These are phyloP conservation scores for Candida namnaoensis DNA, from an alignment of 805 yeast species.

Conservation along the genomic window DNA sequence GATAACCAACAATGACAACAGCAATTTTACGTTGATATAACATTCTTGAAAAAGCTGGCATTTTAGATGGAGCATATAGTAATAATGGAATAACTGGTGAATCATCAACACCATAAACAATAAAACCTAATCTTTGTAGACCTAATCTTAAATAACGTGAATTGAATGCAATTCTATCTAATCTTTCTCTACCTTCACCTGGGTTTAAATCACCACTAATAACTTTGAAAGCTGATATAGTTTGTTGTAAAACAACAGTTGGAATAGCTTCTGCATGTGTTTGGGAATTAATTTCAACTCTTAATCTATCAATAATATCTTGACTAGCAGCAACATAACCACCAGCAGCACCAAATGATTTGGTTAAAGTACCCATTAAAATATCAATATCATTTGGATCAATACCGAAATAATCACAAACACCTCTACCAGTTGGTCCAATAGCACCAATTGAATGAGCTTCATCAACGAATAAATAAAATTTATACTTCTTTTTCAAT, in stretches of 20 bases:
- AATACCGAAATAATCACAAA: constrained; percentile 86
- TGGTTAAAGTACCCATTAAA: constrained; percentile 96
- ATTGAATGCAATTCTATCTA: constrained; percentile 91
- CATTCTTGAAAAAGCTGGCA: constrained; percentile 86
- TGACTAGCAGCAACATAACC: constrained; percentile 86
- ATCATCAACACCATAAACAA: constrained; percentile 91
- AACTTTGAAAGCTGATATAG: constrained; percentile 67
- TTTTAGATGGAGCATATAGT: constrained; percentile 83
- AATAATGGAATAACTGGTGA: constrained; percentile 92
- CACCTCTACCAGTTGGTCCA: constrained; percentile 91
- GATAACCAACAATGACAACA: constrained; percentile 94
- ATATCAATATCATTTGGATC: constrained; percentile 73
- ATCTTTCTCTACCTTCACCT: constrained; percentile 87
- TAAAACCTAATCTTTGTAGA: constrained; percentile 85
- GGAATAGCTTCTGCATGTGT: constrained; percentile 78
- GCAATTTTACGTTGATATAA: constrained; percentile 78
- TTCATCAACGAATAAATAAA: constrained; percentile 88
- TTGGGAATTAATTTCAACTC: constrained; percentile 64
- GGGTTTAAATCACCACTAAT: constrained; percentile 80
- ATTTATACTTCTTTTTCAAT: constrained; percentile 76
- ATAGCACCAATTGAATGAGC: constrained; percentile 99
- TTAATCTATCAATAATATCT: constrained; percentile 61
- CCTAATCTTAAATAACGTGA: constrained; percentile 90
- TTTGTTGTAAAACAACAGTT: constrained; percentile 89
- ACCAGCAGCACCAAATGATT: constrained; percentile 98